Percentiles rank a stretch among this genome's conserved stretches.
These are phyloP conservation scores for Chaetomium olivaceum DNA, from an alignment of 2,329 filamentous ascomycete species.

Conservation along the genomic window DNA sequence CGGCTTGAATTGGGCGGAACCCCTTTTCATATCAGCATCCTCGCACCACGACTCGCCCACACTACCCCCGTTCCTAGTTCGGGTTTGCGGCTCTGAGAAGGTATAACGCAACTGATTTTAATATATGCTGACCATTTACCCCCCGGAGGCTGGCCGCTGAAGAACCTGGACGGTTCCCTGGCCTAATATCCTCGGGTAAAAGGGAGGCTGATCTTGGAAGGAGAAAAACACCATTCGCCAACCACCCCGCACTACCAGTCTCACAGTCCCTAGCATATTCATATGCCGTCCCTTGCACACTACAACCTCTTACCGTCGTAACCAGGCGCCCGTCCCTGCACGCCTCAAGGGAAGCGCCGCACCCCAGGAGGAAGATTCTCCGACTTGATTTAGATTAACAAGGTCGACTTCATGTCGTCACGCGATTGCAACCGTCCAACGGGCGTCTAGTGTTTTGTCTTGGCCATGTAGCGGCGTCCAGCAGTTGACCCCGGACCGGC, in stretches of 20 bases:
- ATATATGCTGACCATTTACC: slow-evolving; percentile 33
- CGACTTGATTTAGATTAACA: slow-evolving; percentile 31
- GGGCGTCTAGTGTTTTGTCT: slow-evolving; percentile 18
- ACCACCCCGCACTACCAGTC: slow-evolving; percentile 21
- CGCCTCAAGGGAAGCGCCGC: neutral
- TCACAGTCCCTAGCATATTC: slow-evolving; percentile 7
- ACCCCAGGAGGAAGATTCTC: slow-evolving; percentile 25
- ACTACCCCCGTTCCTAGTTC: slow-evolving; percentile 20
- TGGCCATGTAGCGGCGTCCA: slow-evolving; percentile 21
- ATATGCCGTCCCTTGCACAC: slow-evolving; percentile 18
- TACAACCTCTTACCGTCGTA: slow-evolving; percentile 13
- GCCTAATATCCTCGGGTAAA: slow-evolving; percentile 35
- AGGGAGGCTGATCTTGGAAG: slow-evolving; percentile 23
- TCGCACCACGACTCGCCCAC: neutral
- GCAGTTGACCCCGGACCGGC: slow-evolving; percentile 24
- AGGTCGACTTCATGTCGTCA: slow-evolving; percentile 26
- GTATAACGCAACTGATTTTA: slow-evolving; percentile 27
- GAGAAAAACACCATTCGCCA: neutral
- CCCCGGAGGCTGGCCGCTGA: slow-evolving; percentile 27
- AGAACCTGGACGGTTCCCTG: slow-evolving; percentile 16
- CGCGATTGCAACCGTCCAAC: slow-evolving; percentile 30
- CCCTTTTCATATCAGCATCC: slow-evolving; percentile 1
- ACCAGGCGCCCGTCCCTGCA: slow-evolving; percentile 6
- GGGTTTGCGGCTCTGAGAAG: slow-evolving; percentile 30
- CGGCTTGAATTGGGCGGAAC: slow-evolving; percentile 5